Evolutionary conservation across 495 filamentous ascomycete species (phyloP), one percentile per base, ranked within the genome.

Genomic region (Symbiotaphrina buchneri): DNA sequence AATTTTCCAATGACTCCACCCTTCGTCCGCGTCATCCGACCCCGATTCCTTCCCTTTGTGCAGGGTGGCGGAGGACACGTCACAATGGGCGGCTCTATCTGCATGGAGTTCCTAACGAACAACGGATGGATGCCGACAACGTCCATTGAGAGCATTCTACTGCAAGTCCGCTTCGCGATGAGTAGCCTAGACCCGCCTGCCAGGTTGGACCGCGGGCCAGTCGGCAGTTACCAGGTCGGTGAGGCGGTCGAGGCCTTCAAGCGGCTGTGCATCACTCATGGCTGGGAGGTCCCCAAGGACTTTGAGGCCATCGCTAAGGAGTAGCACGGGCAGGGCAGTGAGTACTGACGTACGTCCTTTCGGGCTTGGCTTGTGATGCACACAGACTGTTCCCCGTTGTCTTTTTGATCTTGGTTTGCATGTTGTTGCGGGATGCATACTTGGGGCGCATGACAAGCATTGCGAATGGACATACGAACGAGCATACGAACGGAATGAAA

Each of bases 61-160:
- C 25, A 52, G 4, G 80, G 82, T 7, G 84, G 84, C 15, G 84
- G 84, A 13, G 84, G 84, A 1, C 83, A 94, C 46, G 74, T 94
- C 33, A 92, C 84, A 0, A 44, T 53, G n/a, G 84, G 84, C 2
- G 84, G 84, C 1, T 75, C 83, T 1, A 60, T 94, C 50, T 93
- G 84, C 48, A 83, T 92, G 78, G 75, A 94, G 49, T 58, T 93
- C 5, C 61, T 94, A 21, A 93, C 84, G 2, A 76, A 71, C 41
- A 57, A 66, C 6, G 84, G 84, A 8, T 94, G 84, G 84, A 66
- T 60, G 10, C 68, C 75, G 0, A 71, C 62, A 0, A 65, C 58
- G 31, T 68, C 61, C 17, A 65, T 94, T 35, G 84, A 94, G 52
- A 73, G 61, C 30, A 71, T 93, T 3, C 51, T 94, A 6, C 46